Evolutionary conservation across 1,284 basidiomycete species (phyloP), one percentile per base, ranked within the genome.

Genomic region (Moesziomyces sp.): DNA sequence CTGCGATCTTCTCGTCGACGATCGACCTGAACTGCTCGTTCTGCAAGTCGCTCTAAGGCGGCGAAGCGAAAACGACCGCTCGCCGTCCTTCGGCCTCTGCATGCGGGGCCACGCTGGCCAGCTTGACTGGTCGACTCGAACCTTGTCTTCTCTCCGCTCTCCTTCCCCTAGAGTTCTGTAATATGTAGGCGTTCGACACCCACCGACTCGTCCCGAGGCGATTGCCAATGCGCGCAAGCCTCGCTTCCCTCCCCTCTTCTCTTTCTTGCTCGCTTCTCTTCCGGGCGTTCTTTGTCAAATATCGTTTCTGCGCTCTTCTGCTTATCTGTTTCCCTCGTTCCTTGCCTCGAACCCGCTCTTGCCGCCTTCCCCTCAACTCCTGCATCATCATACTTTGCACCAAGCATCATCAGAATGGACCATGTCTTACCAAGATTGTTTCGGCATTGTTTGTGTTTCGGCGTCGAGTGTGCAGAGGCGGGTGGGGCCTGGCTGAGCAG

Each of bases 1-100:
- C 72, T 23, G 67, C 72, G 42, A 54, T 74, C 51, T 74, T 74
- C 63, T 74, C 72, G 21, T 70, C 72, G 60, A 74, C 67, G 26
- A 74, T 74, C 52, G 49, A 74, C 52, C 54, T 74, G 38, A 70
- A 74, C 67, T 74, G 72, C 63, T 52, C 67, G 46, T 74, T 74
- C 72, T 74, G 72, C 72, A 74, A 74, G 60, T 74, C 72, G 62
- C 63, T 74, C 35, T 74, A 48, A 33, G 30, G 59, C n/a, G 33
- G 62, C 21, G 11, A 16, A 63, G 50, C 46, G 52, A 54, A 50
- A 50, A 18, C 38, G 14, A 18, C 38, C 38, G 16, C 40, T 45
- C 35, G 46, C 58, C 58, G 23, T 56, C 52, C 60, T 56, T 63
- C 52, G 52, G 16, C 14, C 28, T 48, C 35, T 52, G 38, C 38